Base-by-base conservation (phyloP, 768 basidiomycete genomes). In the Cantharellus anzutake region DNA sequence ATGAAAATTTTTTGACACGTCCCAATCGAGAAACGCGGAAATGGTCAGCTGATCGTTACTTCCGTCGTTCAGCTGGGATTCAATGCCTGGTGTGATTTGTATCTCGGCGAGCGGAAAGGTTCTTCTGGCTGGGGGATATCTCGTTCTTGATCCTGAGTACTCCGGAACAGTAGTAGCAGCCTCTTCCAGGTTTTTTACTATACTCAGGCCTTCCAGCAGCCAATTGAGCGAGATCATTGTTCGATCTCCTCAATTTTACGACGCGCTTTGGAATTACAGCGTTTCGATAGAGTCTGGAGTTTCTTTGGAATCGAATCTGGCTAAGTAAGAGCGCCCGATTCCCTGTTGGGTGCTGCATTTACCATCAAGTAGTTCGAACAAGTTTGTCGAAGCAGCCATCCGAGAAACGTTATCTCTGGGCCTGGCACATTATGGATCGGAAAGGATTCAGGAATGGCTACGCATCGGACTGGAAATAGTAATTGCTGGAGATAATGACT, bases 31-130 rank as follows among this genome's bases (percentile, higher is more conserved):
- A 48, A 11, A 29, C 11, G 44, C 11, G 11, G 44, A 48, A 48
- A 48, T 48, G 44, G 44, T 29, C 44, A 48, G 20, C 20, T 29
- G 20, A 29, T 29, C 20, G 20, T 29, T 29, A 29, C 20, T 29
- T 29, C 20, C 20, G 20, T 29, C 20, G 20, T 29, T 29, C 20
- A 29, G 20, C 20, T 29, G 20, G 20, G 20, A 29, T 29, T 29
- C 20, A 29, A 29, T 29, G 20, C 20, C 20, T 29, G 20, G 20
- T 29, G 20, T 29, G 20, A 29, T 29, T 48, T 55, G 52, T 57
- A 79, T 96, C 62, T 97, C 93, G 41, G 80, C 92, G 1, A 88
- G 94, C 5, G 94, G 94, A 63, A 99, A 99, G 71, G 93, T 96
- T 57, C 78, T 99, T 59, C 70, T 96, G 59, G 90, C 93, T 5